A percentile compares a stretch with the other conserved stretches of the same genome.
These are phyloP conservation scores for Paralagenidium karlingii DNA, from an alignment of 352 stramenopile genomes.

Conservation along the genomic window DNA sequence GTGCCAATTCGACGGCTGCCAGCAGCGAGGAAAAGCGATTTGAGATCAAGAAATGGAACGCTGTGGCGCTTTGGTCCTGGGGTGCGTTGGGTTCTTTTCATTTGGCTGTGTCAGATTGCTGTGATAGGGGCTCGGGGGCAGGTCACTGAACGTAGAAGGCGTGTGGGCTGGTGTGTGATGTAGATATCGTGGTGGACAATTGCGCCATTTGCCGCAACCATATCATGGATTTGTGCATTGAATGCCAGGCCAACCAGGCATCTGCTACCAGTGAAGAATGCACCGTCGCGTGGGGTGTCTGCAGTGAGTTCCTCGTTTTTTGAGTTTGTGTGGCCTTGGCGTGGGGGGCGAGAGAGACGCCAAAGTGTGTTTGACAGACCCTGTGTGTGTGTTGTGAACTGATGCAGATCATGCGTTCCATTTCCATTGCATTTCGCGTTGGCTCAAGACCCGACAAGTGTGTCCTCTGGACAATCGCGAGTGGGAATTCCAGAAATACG, in stretches of 20 bases:
- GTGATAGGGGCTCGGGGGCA: not conserved
- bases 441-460: conserved; percentile 97
- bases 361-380: conserved; percentile 16
- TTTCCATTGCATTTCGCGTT: conserved; percentile 99
- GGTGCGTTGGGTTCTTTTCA: conserved; percentile 25
- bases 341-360: not conserved
- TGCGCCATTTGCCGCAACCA: conserved; percentile 99
- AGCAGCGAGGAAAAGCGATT: conserved; percentile 83
- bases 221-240: conserved; percentile 99
- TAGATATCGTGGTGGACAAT: conserved; percentile 83
- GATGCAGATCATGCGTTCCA: conserved; percentile 97
- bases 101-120: not conserved
- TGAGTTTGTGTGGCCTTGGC: not conserved
- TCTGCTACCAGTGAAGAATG: conserved; percentile 81
- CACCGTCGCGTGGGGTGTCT: conserved; percentile 79
- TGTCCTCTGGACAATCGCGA: conserved; percentile 99
- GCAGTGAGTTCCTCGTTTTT: conserved; percentile 35
- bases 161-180: not conserved
- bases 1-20: too few species aligned
- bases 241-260: conserved; percentile 94
- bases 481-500: conserved; percentile 99
- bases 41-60: conserved; percentile 99
- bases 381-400: conserved; percentile 70
- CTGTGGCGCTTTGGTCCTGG: conserved; percentile 98
- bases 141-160: too few species aligned